Evolutionary conservation across 2,329 filamentous ascomycete species (phyloP), one percentile per base, ranked within the genome.

Genomic region (Salinomyces thailandicus): DNA sequence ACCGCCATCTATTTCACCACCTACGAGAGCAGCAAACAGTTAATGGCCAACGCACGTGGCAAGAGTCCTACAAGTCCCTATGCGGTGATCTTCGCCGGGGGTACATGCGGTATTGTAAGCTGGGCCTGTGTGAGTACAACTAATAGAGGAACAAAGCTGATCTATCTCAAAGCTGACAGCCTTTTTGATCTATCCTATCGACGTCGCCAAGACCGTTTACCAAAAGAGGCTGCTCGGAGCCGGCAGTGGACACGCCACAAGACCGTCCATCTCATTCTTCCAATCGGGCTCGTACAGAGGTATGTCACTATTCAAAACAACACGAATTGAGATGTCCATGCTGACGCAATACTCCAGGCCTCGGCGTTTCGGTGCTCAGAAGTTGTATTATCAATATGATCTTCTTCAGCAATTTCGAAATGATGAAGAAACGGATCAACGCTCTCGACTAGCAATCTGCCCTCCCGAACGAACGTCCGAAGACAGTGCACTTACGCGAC

Each of bases 1-100:
- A 93, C 85, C 1, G 75, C 77, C 18, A 84, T 89, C 39, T 93
- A 93, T 59, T 93, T 93, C 55, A 84, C 83, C 64, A 87, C 85
- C 18, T 93, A 93, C 58, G 85, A 93, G 61, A 86, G 81, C 57
- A 76, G 77, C 49, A 93, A 93, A 56, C 84, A 91, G 58, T 63
- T 89, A 16, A 72, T 86, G 45, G 83, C 80, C 14, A 85, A 83
- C 12, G 76, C 82, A 45, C 75, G 81, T 32, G 80, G 81, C 45
- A 72, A 72, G 42, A 77, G 79, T 5, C 77, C 82, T n/a, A 84
- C 81, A 33, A 82, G 81, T 52, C 82, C 83, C n/a, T 58, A 84
- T 37, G 80, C 84, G 12, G 83, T 91, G 19, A 73, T 87, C 11
- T 68, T 79, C 32, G 82, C 85, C 14, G 85, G 85, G 36, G 85